Conservation (phyloP, 495 filamentous ascomycete species). For the Xylaria longipes region DNA sequence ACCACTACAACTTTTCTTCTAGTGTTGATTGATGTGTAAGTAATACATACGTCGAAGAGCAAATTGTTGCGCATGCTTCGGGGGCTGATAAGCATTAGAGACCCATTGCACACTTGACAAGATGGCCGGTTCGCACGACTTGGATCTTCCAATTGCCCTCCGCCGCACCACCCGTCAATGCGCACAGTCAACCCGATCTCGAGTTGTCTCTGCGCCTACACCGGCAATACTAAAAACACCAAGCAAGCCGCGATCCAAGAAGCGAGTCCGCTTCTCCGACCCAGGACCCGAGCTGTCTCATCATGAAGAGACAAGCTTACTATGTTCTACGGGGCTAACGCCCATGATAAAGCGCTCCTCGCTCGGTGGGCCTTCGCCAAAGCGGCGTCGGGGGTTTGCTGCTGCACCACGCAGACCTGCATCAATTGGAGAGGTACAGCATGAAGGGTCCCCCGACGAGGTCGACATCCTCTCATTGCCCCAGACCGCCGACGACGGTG, state of each 20-base stretch:
- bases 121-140: constrained; percentile 10
- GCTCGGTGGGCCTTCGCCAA: constrained; percentile 52
- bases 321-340: constrained; percentile 68
- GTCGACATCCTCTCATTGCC: constrained; percentile 67
- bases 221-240: constrained; percentile 30
- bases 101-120: background rate
- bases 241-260: constrained; percentile 51
- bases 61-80: background rate
- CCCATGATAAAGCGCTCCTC: constrained; percentile 68
- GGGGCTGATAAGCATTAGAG: constrained; percentile 1
- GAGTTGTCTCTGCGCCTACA: constrained; percentile 20
- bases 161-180: constrained; percentile 34
- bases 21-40: background rate
- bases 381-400: constrained; percentile 53
- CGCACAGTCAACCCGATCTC: constrained; percentile 26
- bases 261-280: constrained; percentile 76
- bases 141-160: constrained; percentile 40
- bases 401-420: constrained; percentile 28
- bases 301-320: constrained; percentile 1
- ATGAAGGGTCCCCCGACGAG: constrained; percentile 32
- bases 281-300: constrained; percentile 59
- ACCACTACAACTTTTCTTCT: background rate
- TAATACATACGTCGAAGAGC: background rate
- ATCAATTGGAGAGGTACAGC: background rate
- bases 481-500: constrained; percentile 72